These are phyloP conservation scores for Exophiala lecanii-corni DNA, from an alignment of 2,329 filamentous ascomycete species.

Conservation along the genomic window DNA sequence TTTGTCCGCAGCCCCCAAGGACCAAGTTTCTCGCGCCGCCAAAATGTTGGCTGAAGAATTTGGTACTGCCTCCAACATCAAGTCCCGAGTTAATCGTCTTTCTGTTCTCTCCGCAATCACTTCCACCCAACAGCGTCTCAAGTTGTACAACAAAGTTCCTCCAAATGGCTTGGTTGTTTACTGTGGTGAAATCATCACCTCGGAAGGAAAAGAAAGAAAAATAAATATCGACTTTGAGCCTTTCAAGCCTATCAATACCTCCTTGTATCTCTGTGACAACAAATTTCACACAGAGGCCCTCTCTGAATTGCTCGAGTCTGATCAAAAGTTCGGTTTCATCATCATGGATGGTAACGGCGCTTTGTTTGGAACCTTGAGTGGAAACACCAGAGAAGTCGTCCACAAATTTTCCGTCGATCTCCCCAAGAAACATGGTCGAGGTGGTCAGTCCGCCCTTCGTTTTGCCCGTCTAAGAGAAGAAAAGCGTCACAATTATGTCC, in stretches of 20 bases:
- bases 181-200: slow-evolving; percentile 99
- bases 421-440: slow-evolving; percentile 99
- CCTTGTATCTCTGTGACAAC: slow-evolving; percentile 98
- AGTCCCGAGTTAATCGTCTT: slow-evolving; percentile 97
- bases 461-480: slow-evolving; percentile 99
- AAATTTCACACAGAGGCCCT: slow-evolving; percentile 99
- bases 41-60: slow-evolving; percentile 99
- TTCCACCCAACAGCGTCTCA: slow-evolving; percentile 96
- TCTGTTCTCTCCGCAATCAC: slow-evolving; percentile 98
- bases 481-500: slow-evolving; percentile 99
- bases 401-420: slow-evolving; percentile 99
- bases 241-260: slow-evolving; percentile 99
- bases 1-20: slow-evolving; percentile 72
- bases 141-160: slow-evolving; percentile 98
- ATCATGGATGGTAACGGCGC: slow-evolving; percentile 99
- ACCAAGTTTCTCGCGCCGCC: slow-evolving; percentile 89
- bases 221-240: slow-evolving; percentile 99
- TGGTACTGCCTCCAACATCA: slow-evolving; percentile 98
- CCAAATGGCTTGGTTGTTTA: slow-evolving; percentile 97
- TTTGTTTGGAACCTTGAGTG: slow-evolving; percentile 92
- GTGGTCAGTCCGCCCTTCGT: slow-evolving; percentile 98
- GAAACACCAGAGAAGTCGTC: slow-evolving; percentile 92
- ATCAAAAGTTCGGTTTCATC: slow-evolving; percentile 99
- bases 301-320: slow-evolving; percentile 93
- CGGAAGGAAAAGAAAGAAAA: slow-evolving; percentile 97